These are phyloP conservation scores for Penicillium polonicum DNA, from an alignment of 2,329 filamentous ascomycete genomes.

Conservation along the genomic window DNA sequence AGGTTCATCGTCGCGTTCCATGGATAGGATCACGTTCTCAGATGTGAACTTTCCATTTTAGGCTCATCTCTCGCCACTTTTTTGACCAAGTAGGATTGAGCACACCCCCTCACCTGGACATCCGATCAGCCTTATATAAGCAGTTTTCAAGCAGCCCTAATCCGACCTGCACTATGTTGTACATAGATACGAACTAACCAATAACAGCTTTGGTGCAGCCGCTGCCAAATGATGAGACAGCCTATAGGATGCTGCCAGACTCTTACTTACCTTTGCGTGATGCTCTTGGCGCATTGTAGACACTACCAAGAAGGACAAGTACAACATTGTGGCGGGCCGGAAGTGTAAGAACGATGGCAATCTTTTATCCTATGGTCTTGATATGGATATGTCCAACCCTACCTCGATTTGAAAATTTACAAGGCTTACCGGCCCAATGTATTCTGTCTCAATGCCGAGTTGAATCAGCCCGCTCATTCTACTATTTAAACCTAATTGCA, in stretches of 20 bases:
- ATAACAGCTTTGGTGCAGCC: not conserved
- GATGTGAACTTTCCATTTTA: not conserved
- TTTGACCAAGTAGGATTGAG: not conserved
- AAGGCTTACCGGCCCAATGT: too few relatives aligned
- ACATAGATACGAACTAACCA: not conserved
- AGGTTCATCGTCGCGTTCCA: constrained; percentile 2
- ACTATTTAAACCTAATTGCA: not conserved
- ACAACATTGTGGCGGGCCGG: not conserved
- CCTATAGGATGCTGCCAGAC: not conserved
- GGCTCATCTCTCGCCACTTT: not conserved
- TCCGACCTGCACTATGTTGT: not conserved
- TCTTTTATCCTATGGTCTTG: not conserved
- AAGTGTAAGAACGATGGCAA: not conserved
- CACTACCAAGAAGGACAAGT: not conserved
- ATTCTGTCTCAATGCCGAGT: not conserved
- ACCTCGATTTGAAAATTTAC: not conserved
- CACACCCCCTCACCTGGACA: not conserved
- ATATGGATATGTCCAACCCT: not conserved
- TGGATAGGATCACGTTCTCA: not conserved
- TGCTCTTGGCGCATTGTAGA: not conserved
- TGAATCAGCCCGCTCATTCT: not conserved
- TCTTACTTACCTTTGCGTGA: not conserved
- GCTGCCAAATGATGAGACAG: not conserved
- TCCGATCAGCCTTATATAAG: too few relatives aligned
- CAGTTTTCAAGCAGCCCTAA: not conserved